phyloP scores from a whole-genome alignment of 768 basidiomycete genomes.

The Trametes sanguinea region DNA sequence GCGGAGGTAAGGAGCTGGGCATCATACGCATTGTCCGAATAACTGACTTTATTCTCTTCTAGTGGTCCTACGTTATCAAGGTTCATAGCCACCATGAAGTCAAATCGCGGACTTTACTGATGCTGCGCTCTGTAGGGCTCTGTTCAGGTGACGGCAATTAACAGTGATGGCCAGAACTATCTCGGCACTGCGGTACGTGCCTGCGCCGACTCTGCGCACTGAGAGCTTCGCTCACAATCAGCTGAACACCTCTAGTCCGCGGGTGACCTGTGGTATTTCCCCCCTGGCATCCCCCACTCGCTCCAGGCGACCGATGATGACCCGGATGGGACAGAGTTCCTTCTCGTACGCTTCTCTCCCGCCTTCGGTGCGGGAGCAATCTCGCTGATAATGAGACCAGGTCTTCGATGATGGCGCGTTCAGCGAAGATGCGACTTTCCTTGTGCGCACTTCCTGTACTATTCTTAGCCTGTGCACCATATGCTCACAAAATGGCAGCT shows the following conservation, averaged over 20 bases:
- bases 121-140: constrained; percentile 20
- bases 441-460: constrained; percentile 21
- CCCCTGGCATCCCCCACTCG: constrained; percentile 55
- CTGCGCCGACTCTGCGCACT: background rate
- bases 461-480: constrained; percentile 46
- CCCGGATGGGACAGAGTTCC: constrained; percentile 53
- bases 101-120: background rate
- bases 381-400: constrained; percentile 15
- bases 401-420: constrained; percentile 53
- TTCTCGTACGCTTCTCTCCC: constrained; percentile 40
- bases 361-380: background rate
- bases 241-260: constrained; percentile 28
- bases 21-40: background rate
- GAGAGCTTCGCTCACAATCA: background rate
- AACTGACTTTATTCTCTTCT: background rate
- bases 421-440: constrained; percentile 55
- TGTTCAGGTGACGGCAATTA: constrained; percentile 49
- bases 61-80: constrained; percentile 38
- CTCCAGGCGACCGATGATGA: constrained; percentile 48
- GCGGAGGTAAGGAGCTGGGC: constrained; percentile 24
- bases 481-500: constrained; percentile 39
- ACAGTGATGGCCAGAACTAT: constrained; percentile 51
- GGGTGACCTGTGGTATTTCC: constrained; percentile 62
- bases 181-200: constrained; percentile 43
- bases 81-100: constrained; percentile 19